phyloP scores from a whole-genome alignment of 164 flowering plant genomes.

The Amborella trichopoda region DNA sequence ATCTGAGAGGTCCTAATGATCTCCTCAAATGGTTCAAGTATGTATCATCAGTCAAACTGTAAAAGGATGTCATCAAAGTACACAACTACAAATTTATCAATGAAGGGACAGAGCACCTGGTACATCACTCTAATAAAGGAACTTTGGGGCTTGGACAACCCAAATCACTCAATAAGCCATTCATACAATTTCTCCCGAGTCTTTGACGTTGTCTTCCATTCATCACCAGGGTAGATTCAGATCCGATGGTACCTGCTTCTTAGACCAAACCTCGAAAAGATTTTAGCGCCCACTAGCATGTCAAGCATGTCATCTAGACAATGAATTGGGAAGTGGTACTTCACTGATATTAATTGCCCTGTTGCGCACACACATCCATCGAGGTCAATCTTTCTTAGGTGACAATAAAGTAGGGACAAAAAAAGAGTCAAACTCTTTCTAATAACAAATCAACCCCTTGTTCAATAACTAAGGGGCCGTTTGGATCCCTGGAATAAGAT shows the following conservation, averaged over 20 bases:
- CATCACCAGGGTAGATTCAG: conserved; percentile 1
- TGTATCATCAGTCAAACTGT: no score
- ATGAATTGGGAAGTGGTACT: background rate
- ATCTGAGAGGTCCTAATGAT: background rate
- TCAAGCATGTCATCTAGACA: background rate
- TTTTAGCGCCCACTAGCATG: background rate
- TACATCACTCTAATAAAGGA: background rate
- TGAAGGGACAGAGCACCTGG: background rate
- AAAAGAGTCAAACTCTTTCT: background rate
- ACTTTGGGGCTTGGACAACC: background rate
- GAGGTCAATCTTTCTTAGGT: background rate
- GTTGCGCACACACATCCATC: background rate
- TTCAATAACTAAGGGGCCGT: background rate
- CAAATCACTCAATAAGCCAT: conserved; percentile 1
- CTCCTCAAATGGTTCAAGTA: background rate
- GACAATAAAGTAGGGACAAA: background rate
- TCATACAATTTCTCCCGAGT: background rate
- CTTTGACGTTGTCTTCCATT: conserved; percentile 6
- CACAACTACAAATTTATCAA: conserved; percentile 3
- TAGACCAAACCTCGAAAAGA: background rate
- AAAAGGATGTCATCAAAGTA: conserved; percentile 4
- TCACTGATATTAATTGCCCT: background rate
- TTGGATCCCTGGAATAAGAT: background rate
- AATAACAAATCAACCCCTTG: background rate
- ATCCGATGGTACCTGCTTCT: conserved; percentile 2